These are phyloP conservation scores for Hypoxylon fragiforme DNA, from an alignment of 495 filamentous ascomycete species.

Conservation along the genomic window DNA sequence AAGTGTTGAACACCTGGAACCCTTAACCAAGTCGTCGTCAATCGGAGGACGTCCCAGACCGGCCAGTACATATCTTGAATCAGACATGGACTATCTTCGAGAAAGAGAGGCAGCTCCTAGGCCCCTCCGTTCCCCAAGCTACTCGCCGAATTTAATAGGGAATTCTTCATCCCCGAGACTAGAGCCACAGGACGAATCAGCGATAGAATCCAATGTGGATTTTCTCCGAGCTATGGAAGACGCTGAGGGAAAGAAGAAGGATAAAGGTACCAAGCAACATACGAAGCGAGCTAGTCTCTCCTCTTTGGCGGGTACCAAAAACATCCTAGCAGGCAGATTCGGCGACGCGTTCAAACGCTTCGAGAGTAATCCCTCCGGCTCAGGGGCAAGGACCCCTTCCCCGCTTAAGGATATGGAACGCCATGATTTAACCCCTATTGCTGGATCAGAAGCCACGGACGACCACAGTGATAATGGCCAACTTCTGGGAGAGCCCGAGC, in stretches of 20 bases:
- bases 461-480: constrained; percentile 69
- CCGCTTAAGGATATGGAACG: constrained; percentile 57
- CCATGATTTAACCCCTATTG: constrained; percentile 68
- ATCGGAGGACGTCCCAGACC: constrained; percentile 58
- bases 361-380: constrained; percentile 61
- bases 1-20: constrained; percentile 61
- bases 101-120: constrained; percentile 57
- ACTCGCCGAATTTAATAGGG: constrained; percentile 42
- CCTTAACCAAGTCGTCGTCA: constrained; percentile 42
- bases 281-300: constrained; percentile 80
- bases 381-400: constrained; percentile 55
- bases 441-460: constrained; percentile 74
- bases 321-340: constrained; percentile 85
- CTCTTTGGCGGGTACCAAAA: constrained; percentile 79
- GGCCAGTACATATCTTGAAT: constrained; percentile 75
- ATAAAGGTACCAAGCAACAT: constrained; percentile 66
- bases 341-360: constrained; percentile 95
- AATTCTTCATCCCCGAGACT: constrained; percentile 43
- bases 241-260: constrained; percentile 69
- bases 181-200: constrained; percentile 60
- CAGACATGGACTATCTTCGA: constrained; percentile 75
- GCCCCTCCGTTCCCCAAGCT: constrained; percentile 41
- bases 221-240: constrained; percentile 82
- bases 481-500: constrained; percentile 59
- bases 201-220: constrained; percentile 85